phyloP scores from a whole-genome alignment of 768 basidiomycete species.

The Lactarius pseudohatsudake region DNA sequence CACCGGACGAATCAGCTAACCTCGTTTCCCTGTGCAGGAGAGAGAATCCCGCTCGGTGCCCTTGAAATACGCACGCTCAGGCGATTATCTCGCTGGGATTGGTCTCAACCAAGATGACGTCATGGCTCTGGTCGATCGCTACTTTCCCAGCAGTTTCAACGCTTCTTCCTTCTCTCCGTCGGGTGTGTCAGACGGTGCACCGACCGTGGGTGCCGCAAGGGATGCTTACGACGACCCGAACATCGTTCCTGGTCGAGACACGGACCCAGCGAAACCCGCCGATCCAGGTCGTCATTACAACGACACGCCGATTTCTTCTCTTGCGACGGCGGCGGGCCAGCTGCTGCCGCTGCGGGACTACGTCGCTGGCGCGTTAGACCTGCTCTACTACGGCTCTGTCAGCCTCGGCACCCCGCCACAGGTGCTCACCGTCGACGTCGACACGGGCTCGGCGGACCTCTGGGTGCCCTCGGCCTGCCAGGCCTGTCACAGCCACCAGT shows the following conservation, averaged over 20 bases:
- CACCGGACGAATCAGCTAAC: background rate
- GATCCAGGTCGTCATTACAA: background rate
- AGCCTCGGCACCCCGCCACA: constrained; percentile 57
- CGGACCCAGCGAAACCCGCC: too few relatives aligned
- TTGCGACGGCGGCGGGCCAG: background rate
- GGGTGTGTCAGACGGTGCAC: background rate
- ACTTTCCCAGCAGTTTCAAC: constrained; percentile 28
- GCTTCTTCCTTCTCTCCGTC: background rate
- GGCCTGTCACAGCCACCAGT: constrained; percentile 42
- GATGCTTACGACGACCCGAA: constrained; percentile 1
- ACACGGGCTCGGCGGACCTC: constrained; percentile 70
- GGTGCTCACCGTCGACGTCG: constrained; percentile 55
- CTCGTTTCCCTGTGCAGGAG: constrained; percentile 25
- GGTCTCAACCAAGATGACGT: constrained; percentile 36
- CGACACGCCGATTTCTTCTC: background rate
- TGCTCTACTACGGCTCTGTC: constrained; percentile 50
- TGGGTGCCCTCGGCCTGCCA: constrained; percentile 50
- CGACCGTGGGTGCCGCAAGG: background rate
- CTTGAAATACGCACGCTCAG: constrained; percentile 37
- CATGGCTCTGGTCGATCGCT: constrained; percentile 29
- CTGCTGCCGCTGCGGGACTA: constrained; percentile 42
- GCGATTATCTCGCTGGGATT: constrained; percentile 35
- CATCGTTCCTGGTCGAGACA: background rate
- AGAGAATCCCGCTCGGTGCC: constrained; percentile 33
- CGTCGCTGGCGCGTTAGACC: constrained; percentile 41